Evolutionary conservation across 2,329 filamentous ascomycete genomes (phyloP).

Genomic region (Sordariomycetes sp.): DNA sequence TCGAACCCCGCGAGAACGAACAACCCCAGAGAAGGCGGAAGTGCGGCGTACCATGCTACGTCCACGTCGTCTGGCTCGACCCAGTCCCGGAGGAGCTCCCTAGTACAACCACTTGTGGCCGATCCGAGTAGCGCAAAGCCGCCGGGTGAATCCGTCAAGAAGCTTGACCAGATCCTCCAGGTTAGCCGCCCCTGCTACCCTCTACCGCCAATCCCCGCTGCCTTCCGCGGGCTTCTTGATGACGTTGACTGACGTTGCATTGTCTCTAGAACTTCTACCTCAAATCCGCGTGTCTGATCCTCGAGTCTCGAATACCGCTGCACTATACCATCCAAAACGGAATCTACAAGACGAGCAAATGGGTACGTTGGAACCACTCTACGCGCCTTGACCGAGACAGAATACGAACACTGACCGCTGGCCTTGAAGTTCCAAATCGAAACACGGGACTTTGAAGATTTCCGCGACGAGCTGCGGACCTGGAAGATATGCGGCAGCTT

Average conservation of each 20-base stretch:
- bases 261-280: conserved; percentile 72
- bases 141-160: conserved; percentile 58
- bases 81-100: conserved; percentile 20
- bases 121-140: conserved; percentile 33
- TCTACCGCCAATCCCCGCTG: not conserved
- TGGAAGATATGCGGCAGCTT: conserved; percentile 77
- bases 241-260: conserved; percentile 1
- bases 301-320: conserved; percentile 70
- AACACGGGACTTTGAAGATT: conserved; percentile 83
- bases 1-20: conserved; percentile 64
- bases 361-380: conserved; percentile 46
- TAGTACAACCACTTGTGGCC: conserved; percentile 37
- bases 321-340: conserved; percentile 34
- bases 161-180: conserved; percentile 90
- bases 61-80: conserved; percentile 29
- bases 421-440: conserved; percentile 76
- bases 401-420: conserved; percentile 5
- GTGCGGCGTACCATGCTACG: conserved; percentile 26
- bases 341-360: conserved; percentile 64
- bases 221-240: not conserved
- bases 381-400: not conserved
- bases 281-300: conserved; percentile 75
- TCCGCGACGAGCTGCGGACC: conserved; percentile 65
- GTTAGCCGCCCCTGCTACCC: conserved; percentile 31
- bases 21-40: conserved; percentile 55